Conservation (phyloP, 192 early-diverging fungal genomes). For the Coemansia sp. region DNA sequence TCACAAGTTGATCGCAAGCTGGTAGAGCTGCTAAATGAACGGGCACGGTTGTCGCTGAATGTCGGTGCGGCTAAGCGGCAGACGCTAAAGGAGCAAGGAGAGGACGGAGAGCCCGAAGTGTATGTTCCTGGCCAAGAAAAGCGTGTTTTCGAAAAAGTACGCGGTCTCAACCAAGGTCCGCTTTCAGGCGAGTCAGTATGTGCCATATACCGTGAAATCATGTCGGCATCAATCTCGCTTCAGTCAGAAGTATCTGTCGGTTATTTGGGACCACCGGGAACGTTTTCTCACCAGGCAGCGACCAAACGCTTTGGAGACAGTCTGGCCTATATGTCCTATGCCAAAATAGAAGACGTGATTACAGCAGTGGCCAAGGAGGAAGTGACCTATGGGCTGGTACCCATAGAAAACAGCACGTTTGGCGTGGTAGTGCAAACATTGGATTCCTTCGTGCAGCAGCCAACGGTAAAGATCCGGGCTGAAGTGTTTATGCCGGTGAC, state of each 20-base stretch:
- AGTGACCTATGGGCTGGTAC: constrained; percentile 86
- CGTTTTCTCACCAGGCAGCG: constrained; percentile 89
- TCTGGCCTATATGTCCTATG: constrained; percentile 65
- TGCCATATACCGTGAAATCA: constrained; percentile 76
- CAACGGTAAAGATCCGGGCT: constrained; percentile 63
- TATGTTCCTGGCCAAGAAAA: constrained; percentile 77
- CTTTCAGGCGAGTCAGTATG: constrained; percentile 66
- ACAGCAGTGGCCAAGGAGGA: constrained; percentile 68
- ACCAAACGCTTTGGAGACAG: constrained; percentile 75
- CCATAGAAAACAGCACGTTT: constrained; percentile 92
- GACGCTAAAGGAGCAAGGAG: constrained; percentile 43
- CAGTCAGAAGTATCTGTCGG: constrained; percentile 79
- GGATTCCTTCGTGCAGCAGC: constrained; percentile 67
- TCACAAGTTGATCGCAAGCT: constrained; percentile 72
- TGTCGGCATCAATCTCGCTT: constrained; percentile 85
- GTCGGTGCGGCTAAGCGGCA: constrained; percentile 71
- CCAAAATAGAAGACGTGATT: constrained; percentile 77
- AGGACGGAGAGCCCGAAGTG: constrained; percentile 57
- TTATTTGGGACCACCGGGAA: constrained; percentile 87
- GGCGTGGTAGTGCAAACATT: constrained; percentile 84
- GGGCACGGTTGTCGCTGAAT: constrained; percentile 74
- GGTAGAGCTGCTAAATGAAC: constrained; percentile 77
- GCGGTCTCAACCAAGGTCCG: constrained; percentile 72
- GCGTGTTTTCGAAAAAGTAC: constrained; percentile 71
- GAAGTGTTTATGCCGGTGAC: constrained; percentile 81